Conservation (phyloP, 345 rosid species). For the Psidium guajava region DNA sequence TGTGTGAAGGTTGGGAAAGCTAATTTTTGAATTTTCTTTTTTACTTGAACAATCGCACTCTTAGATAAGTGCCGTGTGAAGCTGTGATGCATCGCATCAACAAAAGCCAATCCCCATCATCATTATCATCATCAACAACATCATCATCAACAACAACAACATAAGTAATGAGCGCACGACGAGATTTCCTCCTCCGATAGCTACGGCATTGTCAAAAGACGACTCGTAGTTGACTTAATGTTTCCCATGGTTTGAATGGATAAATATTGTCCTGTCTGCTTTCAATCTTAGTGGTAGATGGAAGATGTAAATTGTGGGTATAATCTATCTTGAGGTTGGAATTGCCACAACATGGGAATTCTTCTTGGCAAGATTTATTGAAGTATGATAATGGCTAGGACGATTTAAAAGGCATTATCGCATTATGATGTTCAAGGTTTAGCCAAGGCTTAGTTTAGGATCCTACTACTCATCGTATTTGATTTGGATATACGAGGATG, state of each 20-base stretch:
- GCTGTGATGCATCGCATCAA: too few relatives aligned
- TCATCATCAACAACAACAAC: too few relatives aligned
- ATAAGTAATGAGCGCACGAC: too few relatives aligned
- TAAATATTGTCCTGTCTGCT: not conserved
- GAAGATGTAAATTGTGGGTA: not conserved
- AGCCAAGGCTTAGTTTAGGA: fast-evolving
- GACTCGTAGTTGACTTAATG: not conserved
- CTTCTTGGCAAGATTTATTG: not conserved
- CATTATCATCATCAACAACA: too few relatives aligned
- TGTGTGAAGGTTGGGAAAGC: not conserved
- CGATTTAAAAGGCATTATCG: not conserved
- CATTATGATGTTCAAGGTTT: not conserved
- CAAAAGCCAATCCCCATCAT: too few relatives aligned
- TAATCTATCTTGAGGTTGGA: not conserved
- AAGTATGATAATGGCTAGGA: not conserved
- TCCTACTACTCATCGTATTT: not conserved
- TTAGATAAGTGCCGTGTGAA: not conserved
- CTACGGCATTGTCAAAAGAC: too few relatives aligned
- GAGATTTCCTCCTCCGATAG: too few relatives aligned
- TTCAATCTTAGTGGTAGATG: not conserved
- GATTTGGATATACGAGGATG: not conserved
- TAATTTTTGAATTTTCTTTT: not conserved
- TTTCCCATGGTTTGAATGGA: not conserved
- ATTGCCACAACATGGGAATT: not conserved
- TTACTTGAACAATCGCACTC: not conserved